Percentiles rank a stretch among this genome's conserved stretches.
Evolutionary conservation across 768 basidiomycete species (phyloP).

Genomic region (Scleroderma bovista): DNA sequence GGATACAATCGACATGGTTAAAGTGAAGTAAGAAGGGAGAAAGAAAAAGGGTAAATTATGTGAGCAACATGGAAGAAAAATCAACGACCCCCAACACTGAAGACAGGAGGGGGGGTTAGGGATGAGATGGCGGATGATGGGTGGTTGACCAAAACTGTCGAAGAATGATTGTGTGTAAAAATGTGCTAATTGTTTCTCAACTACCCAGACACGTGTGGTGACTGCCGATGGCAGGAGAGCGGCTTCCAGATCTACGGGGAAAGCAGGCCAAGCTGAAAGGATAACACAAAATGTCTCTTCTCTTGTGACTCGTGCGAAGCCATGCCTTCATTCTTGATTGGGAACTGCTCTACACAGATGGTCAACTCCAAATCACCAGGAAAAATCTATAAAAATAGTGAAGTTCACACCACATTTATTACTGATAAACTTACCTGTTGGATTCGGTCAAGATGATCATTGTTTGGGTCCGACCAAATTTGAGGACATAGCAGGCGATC

Average conservation of each 20-base stretch:
- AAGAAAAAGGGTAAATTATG: too few relatives aligned
- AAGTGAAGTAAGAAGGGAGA: too few relatives aligned
- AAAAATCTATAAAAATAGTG: background rate
- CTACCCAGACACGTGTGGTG: background rate
- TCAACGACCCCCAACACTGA: too few relatives aligned
- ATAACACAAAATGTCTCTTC: background rate
- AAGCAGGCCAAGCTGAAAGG: background rate
- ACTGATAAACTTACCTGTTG: background rate
- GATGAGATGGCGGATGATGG: background rate
- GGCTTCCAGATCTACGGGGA: background rate
- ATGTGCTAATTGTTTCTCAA: background rate
- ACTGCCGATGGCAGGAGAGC: background rate
- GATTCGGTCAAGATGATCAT: background rate
- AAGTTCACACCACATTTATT: background rate
- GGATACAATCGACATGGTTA: too few relatives aligned
- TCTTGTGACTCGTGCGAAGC: background rate
- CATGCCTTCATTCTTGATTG: background rate
- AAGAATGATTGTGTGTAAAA: slow-evolving; percentile 5
- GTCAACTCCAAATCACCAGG: background rate
- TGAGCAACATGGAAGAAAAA: too few relatives aligned
- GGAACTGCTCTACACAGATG: background rate
- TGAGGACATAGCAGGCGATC: background rate
- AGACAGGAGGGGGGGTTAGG: background rate
- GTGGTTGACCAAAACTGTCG: background rate
- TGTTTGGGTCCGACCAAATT: background rate